Conservation (phyloP, 768 basidiomycete species). For the Suillus spraguei region DNA sequence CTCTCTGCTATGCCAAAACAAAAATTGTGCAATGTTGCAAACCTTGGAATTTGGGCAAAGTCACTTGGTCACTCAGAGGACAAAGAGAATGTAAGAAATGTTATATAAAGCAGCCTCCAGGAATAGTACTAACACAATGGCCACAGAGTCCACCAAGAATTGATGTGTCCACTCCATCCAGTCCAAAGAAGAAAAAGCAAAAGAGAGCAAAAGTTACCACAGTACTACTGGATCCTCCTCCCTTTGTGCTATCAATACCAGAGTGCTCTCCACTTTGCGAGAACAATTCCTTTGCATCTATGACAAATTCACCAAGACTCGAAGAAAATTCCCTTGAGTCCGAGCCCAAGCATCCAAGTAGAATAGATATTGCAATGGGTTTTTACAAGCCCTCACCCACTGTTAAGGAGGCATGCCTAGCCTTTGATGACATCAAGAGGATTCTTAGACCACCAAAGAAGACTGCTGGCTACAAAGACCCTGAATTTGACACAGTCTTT, state of each 20-base stretch:
- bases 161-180: neutral
- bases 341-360: neutral
- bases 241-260: neutral
- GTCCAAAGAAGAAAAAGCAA: no score
- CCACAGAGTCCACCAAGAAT: neutral
- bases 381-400: slow-evolving; percentile 1
- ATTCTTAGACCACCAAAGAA: neutral
- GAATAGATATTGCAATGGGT: neutral
- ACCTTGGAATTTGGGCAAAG: no score
- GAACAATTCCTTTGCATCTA: no score
- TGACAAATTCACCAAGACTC: no score
- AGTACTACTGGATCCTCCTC: no score
- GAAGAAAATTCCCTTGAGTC: no score
- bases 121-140: neutral
- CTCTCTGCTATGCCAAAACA: no score
- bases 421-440: no score
- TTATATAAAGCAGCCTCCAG: neutral
- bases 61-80: no score
- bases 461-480: slow-evolving; percentile 1
- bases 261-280: neutral
- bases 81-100: neutral
- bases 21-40: no score
- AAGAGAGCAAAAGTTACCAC: no score
- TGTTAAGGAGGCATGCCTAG: neutral
- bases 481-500: neutral